Conservation (phyloP, 2,329 filamentous ascomycete genomes). For the Beauveria caledonica region DNA sequence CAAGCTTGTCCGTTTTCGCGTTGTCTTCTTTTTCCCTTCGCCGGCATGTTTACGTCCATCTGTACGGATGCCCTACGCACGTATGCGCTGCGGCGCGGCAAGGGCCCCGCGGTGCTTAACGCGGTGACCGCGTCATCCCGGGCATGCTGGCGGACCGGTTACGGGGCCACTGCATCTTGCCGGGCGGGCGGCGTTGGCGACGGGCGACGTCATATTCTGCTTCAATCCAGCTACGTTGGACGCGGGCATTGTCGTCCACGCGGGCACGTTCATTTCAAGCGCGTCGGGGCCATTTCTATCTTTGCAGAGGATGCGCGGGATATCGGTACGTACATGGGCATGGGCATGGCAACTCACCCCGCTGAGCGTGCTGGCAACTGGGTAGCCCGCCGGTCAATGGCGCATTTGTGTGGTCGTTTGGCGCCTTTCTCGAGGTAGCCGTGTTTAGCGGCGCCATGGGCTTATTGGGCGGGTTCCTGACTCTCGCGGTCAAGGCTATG, state of each 20-base stretch:
- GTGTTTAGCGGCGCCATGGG: slow-evolving; percentile 18
- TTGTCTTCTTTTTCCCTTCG: slow-evolving; percentile 51
- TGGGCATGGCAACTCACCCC: slow-evolving; percentile 40
- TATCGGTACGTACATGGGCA: slow-evolving; percentile 44
- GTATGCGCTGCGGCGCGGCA: slow-evolving; percentile 46
- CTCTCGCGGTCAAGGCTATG: slow-evolving; percentile 13
- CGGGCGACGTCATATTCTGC: slow-evolving; percentile 8
- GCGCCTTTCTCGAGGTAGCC: slow-evolving; percentile 18
- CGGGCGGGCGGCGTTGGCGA: slow-evolving; percentile 31
- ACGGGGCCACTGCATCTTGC: slow-evolving; percentile 77
- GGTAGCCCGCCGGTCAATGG: too few relatives aligned
- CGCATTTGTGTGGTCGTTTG: slow-evolving; percentile 33
- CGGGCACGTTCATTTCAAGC: slow-evolving; percentile 31
- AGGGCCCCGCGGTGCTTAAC: slow-evolving; percentile 57
- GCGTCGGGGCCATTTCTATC: slow-evolving; percentile 41
- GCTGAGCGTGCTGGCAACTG: slow-evolving; percentile 37
- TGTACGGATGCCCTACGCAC: slow-evolving; percentile 58
- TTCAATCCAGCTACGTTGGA: slow-evolving; percentile 10
- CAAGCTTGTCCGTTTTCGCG: slow-evolving; percentile 42
- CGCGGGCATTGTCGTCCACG: slow-evolving; percentile 23
- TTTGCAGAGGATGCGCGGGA: slow-evolving; percentile 41
- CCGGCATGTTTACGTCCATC: slow-evolving; percentile 62
- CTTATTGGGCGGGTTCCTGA: slow-evolving; percentile 13
- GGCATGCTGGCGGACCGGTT: slow-evolving; percentile 64
- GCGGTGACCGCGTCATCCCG: slow-evolving; percentile 71